Base-by-base conservation (phyloP, 805 yeast genomes). In the Lipomyces sp. region DNA sequence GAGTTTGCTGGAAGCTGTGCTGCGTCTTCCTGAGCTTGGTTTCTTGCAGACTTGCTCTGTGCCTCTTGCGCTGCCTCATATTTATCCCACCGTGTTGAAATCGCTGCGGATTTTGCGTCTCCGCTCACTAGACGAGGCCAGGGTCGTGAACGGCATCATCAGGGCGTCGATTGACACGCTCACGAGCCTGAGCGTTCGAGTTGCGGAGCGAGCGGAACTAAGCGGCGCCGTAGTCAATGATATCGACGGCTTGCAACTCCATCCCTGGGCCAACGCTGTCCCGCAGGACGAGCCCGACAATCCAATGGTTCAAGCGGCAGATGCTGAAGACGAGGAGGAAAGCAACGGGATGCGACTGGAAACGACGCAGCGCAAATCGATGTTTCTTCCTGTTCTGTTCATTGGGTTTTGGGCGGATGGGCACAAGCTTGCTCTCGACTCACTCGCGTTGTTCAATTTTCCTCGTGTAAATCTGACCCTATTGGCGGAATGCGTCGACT, bases 381-480 rank as follows among this genome's bases (percentile, higher is more conserved):
- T 22, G 33, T 51, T 51, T 37, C 33, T 52, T n/a, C 24, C 18
- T 2, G 49, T 44, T 2, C 22, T 47, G 33, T 39, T 52, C 18
- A 31, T 22, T 4, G 42, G 26, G n/a, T 18, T 46, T 24, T 3
- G 5, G 2, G 31, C 32, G 3, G 18, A 21, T 18, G 51, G 18
- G 13, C 28, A 45, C 16, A 42, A 36, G 28, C 22, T 52, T 5
- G 18, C 3, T 4, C 24, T 54, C 13, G 50, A 47, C 18, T 39
- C 57, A 3, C 46, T 54, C 29, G 55, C 53, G 16, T 35, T 54
- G 28, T 51, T 45, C 29, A 39, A 44, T 35, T 54, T 54, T 36
- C 57, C 58, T 4, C 33, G 46, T 4, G 43, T 54, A 2, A 36
- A 54, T 33, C 26, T 54, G 22, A 22, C 41, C 11, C 24, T 39